Base-by-base conservation (phyloP, 2,329 filamentous ascomycete species). In the Neofusicoccum kwambonambiense region DNA sequence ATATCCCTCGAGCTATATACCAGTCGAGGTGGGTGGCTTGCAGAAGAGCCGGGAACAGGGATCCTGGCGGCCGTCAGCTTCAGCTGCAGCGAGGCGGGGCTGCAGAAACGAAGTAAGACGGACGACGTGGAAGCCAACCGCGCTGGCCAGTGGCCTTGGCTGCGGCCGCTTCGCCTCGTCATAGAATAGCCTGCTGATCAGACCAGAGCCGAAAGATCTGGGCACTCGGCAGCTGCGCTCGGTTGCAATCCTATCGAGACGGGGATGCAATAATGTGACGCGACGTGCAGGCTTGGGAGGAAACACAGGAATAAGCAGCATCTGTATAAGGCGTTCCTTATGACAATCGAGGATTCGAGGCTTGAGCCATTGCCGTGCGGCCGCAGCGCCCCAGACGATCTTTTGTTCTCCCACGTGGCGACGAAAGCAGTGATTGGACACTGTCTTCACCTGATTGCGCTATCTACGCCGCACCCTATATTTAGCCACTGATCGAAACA, bases 51-150 rank as follows among this genome's bases (percentile, higher is more conserved):
- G 34, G 56, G 39, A 13, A 39, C 27, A 12, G 44, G 41, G 27
- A 27, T 27, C 56, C 37, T 60, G 56, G 56, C 56, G 12, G 35
- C 12, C 34, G 56, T 60, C 56, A 60, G 56, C 56, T 42, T 35
- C 56, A 35, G 56, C 42, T 45, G 56, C 42, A 31, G 15, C 31
- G 13, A 11, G n/a, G 49, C 12, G 27, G 31, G 27, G 34, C 15
- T 51, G 47, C 15, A 17, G 17, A 39, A 50, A 12, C 3, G 4
- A 27, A 8, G 54, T 58, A 19, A 58, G 54, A 58, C 54, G 52
- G 52, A 15, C 9, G 19, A n/a, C 37, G 52, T 15, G 35, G 17
- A 7, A 34, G 50, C 31, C 34, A n/a, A 39, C 34, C 50, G 34
- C 6, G 27, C 3, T 22, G 45, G 45, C 45, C 45, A 17, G 19